These are phyloP conservation scores for Vitis cinerea DNA, from an alignment of 164 flowering plant species.

Conservation along the genomic window DNA sequence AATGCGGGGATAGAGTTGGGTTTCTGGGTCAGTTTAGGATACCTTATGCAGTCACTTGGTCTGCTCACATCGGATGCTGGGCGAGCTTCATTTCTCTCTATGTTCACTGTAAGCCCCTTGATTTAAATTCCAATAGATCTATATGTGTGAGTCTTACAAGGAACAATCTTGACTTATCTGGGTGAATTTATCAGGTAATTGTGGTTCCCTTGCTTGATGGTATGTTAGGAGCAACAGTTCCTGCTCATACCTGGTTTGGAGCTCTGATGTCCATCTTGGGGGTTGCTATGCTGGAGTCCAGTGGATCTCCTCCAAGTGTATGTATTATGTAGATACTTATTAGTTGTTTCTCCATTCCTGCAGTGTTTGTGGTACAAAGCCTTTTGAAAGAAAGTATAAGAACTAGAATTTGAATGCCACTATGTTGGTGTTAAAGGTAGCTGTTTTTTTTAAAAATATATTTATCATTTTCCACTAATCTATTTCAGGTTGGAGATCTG, in stretches of 20 bases:
- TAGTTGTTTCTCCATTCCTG: constrained; percentile 4
- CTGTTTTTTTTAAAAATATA: neutral
- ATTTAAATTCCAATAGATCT: neutral
- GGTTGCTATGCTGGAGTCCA: constrained; percentile 77
- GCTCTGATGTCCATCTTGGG: constrained; percentile 72
- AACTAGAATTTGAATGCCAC: neutral
- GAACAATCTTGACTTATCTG: neutral
- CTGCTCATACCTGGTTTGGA: constrained; percentile 76
- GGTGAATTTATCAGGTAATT: constrained; percentile 52
- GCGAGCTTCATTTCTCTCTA: constrained; percentile 77
- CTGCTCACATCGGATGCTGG: constrained; percentile 86
- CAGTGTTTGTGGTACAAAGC: neutral
- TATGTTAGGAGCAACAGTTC: constrained; percentile 68
- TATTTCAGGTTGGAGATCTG: constrained; percentile 75
- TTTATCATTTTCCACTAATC: constrained; percentile 1
- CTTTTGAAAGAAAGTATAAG: neutral
- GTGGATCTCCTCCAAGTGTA: constrained; percentile 94
- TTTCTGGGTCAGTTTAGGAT: constrained; percentile 85
- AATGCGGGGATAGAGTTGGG: constrained; percentile 84
- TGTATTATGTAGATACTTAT: constrained; percentile 19
- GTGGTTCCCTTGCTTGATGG: constrained; percentile 87
- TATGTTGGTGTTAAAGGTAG: neutral
- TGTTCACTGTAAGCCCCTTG: constrained; percentile 63
- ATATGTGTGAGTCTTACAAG: neutral
- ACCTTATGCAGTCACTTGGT: constrained; percentile 78